Base-by-base conservation (phyloP, 192 early-diverging fungal genomes). In the Linnemannia zychae region DNA sequence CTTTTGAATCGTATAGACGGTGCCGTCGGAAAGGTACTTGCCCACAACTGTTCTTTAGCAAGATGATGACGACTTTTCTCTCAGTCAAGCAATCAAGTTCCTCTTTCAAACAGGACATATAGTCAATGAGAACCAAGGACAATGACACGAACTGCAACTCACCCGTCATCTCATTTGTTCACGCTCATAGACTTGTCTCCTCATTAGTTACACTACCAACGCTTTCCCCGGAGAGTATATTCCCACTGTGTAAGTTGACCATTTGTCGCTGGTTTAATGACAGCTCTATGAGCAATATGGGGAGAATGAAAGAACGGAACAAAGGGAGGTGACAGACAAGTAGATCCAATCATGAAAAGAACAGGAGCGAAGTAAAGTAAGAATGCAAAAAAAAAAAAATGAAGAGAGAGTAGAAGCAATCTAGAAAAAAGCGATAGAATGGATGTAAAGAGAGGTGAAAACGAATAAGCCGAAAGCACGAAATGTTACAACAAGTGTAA, bases 171-270 rank as follows among this genome's bases (percentile, higher is more conserved):
- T 63, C 33, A 74, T 97, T 96, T 93, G 94, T 57, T 96, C 96
- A 74, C 95, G 95, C n/a, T n/a, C n/a, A 80, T 98, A 99, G 90
- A 99, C 98, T 53, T 99, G 98, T 88, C 94, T 98, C 50, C 89
- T 99, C 74, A 99, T 99, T 89, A 94, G 92, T 89, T 99, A 99
- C 91, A 99, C 98, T 22, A 99, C 98, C 78, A 99, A 99, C 91
- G 98, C 98, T 40, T 99, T 99, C 90, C 98, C 98, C 22, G 98
- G 98, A 72, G 98, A 99, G 92, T 99, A 99, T 86, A 98, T 99
- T 86, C 98, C 98, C 70, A 99, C 98, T 72, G 98, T 99, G 97
- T 99, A 96, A 91, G 93, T 76, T 28, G 22, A 71, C n/a, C n/a
- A n/a, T n/a, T 66, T 20, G 38, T 40, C 33, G n/a, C n/a, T n/a